phyloP scores from a whole-genome alignment of 2,329 filamentous ascomycete genomes.

The Colletotrichum kahawae region DNA sequence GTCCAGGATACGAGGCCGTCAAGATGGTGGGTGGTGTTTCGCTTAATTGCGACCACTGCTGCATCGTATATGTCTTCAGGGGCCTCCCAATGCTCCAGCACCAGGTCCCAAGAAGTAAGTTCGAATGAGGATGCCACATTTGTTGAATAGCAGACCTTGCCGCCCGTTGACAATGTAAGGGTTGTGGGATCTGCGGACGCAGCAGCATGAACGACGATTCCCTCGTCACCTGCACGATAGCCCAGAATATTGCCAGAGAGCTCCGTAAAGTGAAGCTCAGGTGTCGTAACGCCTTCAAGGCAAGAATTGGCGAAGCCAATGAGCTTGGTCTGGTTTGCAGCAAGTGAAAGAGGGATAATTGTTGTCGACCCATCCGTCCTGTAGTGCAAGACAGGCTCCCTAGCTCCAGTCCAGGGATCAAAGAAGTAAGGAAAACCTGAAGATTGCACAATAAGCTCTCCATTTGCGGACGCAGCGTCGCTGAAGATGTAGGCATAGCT shows the following conservation, averaged over 20 bases:
- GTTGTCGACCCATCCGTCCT: neutral
- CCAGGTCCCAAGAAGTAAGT: neutral
- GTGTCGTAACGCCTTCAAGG: neutral
- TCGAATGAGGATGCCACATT: neutral
- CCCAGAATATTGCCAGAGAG: neutral
- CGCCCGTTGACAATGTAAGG: neutral
- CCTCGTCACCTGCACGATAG: neutral
- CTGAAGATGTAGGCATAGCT: conserved; percentile 5
- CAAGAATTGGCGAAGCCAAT: neutral
- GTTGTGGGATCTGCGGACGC: neutral
- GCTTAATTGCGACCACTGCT: neutral
- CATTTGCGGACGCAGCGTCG: neutral
- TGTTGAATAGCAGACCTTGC: neutral
- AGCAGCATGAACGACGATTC: neutral
- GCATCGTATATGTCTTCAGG: neutral
- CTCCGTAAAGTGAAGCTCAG: neutral
- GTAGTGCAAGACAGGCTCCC: neutral
- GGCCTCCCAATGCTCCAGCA: conserved; percentile 12
- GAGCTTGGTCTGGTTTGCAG: conserved; percentile 6
- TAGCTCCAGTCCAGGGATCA: conserved; percentile 3
- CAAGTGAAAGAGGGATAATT: neutral
- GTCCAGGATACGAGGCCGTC: neutral
- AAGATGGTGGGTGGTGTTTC: conserved; percentile 5
- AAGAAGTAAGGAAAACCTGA: neutral
- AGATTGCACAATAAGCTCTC: neutral